Base-by-base conservation (phyloP, 1,139 yeast species). In the Debaryomyces robertsiae region DNA sequence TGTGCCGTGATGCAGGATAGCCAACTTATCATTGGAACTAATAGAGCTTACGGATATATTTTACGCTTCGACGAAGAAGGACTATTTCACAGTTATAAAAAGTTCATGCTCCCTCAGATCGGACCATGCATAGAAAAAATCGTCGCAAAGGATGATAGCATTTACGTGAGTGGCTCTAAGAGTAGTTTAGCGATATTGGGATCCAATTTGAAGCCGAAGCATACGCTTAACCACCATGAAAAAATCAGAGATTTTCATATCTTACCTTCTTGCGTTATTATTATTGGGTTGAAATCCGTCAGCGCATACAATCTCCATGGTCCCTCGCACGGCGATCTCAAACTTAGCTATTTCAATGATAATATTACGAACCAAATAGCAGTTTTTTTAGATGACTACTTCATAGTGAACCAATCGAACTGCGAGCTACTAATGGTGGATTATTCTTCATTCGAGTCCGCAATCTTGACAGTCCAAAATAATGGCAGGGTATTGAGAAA, bases 381-480 rank as follows among this genome's bases (percentile, higher is more conserved):
- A 16, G 27, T 10, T 11, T 18, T 36, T 14, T 22, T 30, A 5
- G 33, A 25, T 3, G 35, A 42, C 22, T 38, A 27, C 29, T 33
- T 42, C n/a, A 18, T 45, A n/a, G 36, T 45, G n/a, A 45, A 45
- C 24, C 43, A 45, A 27, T 41, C 45, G 10, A 38, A 43, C 28
- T 19, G 30, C 10, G 25, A 22, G 9, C 27, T 43, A 10, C 24
- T 36, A 19, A 34, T 25, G 7, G 36, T 33, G 6, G 18, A 25
- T 16, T 33, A 27, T 17, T 14, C 29, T 22, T n/a, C 24, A n/a
- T 33, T 25, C 30, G 23, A 33, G 11, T 14, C 29, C 3, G 16
- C n/a, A 9, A 16, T 18, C 4, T 10, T 33, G 16, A 15, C 5
- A 7, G 5, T 33, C n/a, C 10, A n/a, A 7, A 9, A 33, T 18